Base-by-base conservation (phyloP, 2,329 filamentous ascomycete species). In the Sclerotinia sclerotiorum region DNA sequence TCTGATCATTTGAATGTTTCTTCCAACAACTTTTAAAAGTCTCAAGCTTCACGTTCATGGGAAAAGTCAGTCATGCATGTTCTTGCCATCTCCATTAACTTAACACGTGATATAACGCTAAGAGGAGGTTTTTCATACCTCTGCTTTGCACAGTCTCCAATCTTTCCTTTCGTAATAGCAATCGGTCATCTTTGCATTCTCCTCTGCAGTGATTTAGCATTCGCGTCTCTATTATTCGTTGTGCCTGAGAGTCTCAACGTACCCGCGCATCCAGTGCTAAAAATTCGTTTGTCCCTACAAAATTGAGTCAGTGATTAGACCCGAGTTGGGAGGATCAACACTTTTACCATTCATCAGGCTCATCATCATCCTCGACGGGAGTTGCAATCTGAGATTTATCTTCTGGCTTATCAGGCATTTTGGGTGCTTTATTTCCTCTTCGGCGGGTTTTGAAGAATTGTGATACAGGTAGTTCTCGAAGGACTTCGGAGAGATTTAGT, bases 111-210 rank as follows among this genome's bases (percentile, higher is more conserved):
- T 32, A 21, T 46, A 35, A 70, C 73, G 70, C 72, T 71, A 76
- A 73, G 54, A 65, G 60, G 67, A 70, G 56, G 44, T 62, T 63
- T 66, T 32, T 62, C 51, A 57, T 79, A 97, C 94, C 87, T 98
- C 94, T 73, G 88, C 84, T 77, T 91, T 91, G 80, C 95, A 99
- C 69, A 85, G 84, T 74, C 95, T 85, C 94, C 95, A 99, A 78
- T 99, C 95, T 79, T 94, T 97, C 84, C 94, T 97, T 67, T 94
- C 93, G 77, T 88, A 97, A 79, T 96, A 97, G 80, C 95, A 99
- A 79, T 98, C 92, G 48, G 93, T 97, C 88, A 99, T 86, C 77
- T 88, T 94, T 66, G 86, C 82, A 77, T 98, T 97, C 77, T 98
- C 94, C 29, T 87, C 94, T 97, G 73, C 57, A 2, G 61, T 39